phyloP scores from a whole-genome alignment of 345 rosid species.

The Mallotus nudiflorus region DNA sequence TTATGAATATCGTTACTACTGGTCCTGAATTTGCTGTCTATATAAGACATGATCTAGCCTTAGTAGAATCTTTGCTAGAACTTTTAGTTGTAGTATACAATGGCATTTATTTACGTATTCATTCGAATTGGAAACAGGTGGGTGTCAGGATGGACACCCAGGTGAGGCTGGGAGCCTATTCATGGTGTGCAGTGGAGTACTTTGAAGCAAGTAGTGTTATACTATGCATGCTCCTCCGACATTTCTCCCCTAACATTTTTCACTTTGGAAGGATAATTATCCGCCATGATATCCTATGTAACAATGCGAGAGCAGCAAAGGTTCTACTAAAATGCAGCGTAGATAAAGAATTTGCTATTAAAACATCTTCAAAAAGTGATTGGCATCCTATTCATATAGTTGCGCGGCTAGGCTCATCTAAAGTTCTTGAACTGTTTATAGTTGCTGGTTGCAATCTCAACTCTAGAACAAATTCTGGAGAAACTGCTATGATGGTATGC shows the following conservation, averaged over 20 bases:
- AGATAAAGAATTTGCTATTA: slow-evolving; percentile 52
- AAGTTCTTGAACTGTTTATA: slow-evolving; percentile 52
- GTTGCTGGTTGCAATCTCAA: slow-evolving; percentile 60
- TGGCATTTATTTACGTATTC: slow-evolving; percentile 9
- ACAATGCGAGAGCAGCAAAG: slow-evolving; percentile 60
- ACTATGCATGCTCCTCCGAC: slow-evolving; percentile 60
- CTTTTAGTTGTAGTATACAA: too few species aligned
- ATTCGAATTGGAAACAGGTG: slow-evolving; percentile 50
- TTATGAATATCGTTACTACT: too few species aligned
- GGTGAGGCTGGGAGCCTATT: slow-evolving; percentile 91
- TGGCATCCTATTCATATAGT: slow-evolving; percentile 79
- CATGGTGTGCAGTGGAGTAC: slow-evolving; percentile 96
- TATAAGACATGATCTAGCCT: too few species aligned
- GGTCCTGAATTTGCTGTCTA: too few species aligned
- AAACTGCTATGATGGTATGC: slow-evolving; percentile 76
- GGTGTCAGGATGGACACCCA: slow-evolving; percentile 55
- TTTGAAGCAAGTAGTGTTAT: slow-evolving; percentile 77
- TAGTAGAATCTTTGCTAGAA: too few species aligned
- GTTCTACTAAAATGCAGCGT: slow-evolving; percentile 65
- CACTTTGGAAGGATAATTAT: slow-evolving; percentile 82
- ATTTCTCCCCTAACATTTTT: slow-evolving; percentile 43
- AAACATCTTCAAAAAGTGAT: slow-evolving; percentile 39
- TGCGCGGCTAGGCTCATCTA: slow-evolving; percentile 55
- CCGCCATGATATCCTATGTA: slow-evolving; percentile 87
- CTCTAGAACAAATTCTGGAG: slow-evolving; percentile 67